A percentile compares a stretch with the other conserved stretches of the same genome.
Evolutionary conservation across 805 yeast genomes (phyloP).

Genomic region (Candida andamanensis): DNA sequence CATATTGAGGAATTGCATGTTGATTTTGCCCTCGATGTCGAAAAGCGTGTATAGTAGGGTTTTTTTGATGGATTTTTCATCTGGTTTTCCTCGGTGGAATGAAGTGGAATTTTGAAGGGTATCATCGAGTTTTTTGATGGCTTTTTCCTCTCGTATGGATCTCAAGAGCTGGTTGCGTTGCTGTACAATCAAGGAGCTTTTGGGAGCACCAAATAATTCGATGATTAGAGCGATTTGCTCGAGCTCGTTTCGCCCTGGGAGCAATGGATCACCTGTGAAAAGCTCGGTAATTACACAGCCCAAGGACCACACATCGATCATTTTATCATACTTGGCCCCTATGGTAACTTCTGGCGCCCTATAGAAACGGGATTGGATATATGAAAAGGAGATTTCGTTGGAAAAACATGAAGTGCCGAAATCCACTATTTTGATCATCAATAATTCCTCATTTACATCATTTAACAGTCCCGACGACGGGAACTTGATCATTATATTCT

Average conservation of each 20-base stretch:
- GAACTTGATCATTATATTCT: conserved; percentile 51
- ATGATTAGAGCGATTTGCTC: conserved; percentile 42
- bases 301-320: conserved; percentile 49
- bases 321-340: conserved; percentile 56
- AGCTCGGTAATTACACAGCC: conserved; percentile 40
- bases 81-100: conserved; percentile 11
- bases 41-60: conserved; percentile 35
- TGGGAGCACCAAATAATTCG: conserved; percentile 46
- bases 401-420: conserved; percentile 64
- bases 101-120: conserved; percentile 1
- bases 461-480: conserved; percentile 17
- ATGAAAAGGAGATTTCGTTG: conserved; percentile 43
- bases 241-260: conserved; percentile 46
- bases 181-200: conserved; percentile 30
- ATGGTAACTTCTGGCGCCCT: conserved; percentile 74
- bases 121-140: conserved; percentile 7
- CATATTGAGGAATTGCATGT: conserved; percentile 27
- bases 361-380: conserved; percentile 63
- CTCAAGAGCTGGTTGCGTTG: conserved; percentile 34
- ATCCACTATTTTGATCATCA: conserved; percentile 66
- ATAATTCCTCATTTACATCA: conserved; percentile 24
- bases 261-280: conserved; percentile 33
- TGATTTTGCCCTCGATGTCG: conserved; percentile 35
- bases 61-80: conserved; percentile 29
- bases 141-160: conserved; percentile 13